phyloP scores from a whole-genome alignment of 148 eudicot genomes.

The Cornus controversa region DNA sequence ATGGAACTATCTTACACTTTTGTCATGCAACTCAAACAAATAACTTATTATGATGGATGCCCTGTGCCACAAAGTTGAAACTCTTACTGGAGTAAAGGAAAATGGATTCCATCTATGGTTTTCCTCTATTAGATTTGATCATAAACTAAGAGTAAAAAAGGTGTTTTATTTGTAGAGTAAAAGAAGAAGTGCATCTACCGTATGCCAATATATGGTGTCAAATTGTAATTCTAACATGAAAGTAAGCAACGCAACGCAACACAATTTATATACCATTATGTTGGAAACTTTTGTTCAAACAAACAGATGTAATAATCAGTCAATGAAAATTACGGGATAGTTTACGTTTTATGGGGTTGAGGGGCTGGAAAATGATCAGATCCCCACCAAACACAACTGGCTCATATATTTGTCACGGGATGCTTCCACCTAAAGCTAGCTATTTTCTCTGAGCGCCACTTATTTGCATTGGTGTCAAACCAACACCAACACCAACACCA shows the following conservation, averaged over 20 bases:
- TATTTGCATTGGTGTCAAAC: conserved; percentile 10
- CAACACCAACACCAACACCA: conserved; percentile 2
- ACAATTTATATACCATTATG: not conserved
- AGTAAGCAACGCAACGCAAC: not conserved
- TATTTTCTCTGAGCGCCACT: conserved; percentile 16
- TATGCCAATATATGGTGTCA: not conserved
- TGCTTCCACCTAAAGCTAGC: not conserved
- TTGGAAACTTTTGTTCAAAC: not conserved
- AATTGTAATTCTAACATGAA: not conserved
- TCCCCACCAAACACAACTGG: conserved; percentile 17
- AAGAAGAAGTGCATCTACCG: no score
- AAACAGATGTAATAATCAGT: not conserved
- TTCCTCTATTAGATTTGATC: no score
- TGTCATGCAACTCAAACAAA: no score
- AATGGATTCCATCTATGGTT: no score
- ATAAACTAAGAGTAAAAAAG: no score
- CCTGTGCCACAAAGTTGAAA: no score
- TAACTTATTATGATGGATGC: no score
- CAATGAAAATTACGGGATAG: not conserved
- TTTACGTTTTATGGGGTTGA: not conserved
- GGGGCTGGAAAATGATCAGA: not conserved
- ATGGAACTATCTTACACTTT: no score
- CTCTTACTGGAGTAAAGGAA: no score
- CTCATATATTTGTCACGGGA: not conserved
- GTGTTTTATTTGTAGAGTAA: no score